Evolutionary conservation across 495 filamentous ascomycete genomes (phyloP).

Genomic region (Achaetomiella virescens): DNA sequence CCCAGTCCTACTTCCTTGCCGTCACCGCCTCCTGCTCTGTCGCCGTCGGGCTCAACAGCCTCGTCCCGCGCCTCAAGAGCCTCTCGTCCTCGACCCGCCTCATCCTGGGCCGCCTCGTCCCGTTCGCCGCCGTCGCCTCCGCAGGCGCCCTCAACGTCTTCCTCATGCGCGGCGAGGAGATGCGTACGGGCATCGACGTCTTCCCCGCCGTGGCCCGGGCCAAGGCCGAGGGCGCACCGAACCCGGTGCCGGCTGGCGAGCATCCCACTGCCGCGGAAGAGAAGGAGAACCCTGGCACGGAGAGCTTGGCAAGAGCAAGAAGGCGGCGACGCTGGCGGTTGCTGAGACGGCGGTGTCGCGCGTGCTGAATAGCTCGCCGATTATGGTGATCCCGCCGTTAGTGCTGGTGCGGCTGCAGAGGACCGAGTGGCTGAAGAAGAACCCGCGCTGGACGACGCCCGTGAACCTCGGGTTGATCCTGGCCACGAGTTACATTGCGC

Average conservation of each 20-base stretch:
- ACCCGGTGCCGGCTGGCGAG: background rate
- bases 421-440: constrained; percentile 63
- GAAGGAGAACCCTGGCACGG: background rate
- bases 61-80: constrained; percentile 77
- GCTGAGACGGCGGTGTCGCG: constrained; percentile 83
- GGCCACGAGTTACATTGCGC: constrained; percentile 70
- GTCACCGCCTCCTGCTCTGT: constrained; percentile 90
- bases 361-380: constrained; percentile 87
- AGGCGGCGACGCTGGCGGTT: constrained; percentile 82
- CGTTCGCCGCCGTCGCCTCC: constrained; percentile 88
- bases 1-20: constrained; percentile 84
- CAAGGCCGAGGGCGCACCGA: constrained; percentile 29
- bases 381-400: constrained; percentile 91
- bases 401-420: constrained; percentile 76
- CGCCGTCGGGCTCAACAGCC: constrained; percentile 81
- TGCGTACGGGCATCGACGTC: constrained; percentile 89
- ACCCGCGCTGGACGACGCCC: constrained; percentile 66
- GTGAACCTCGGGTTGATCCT: constrained; percentile 82
- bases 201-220: constrained; percentile 61
- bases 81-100: constrained; percentile 66
- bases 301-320: constrained; percentile 73
- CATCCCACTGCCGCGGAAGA: background rate
- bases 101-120: constrained; percentile 75
- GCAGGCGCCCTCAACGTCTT: constrained; percentile 92
- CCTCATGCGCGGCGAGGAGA: constrained; percentile 95